A percentile compares a stretch with the other conserved stretches of the same genome.
phyloP scores from a whole-genome alignment of 106 monocot genomes.

The Dendrobium huoshanense region DNA sequence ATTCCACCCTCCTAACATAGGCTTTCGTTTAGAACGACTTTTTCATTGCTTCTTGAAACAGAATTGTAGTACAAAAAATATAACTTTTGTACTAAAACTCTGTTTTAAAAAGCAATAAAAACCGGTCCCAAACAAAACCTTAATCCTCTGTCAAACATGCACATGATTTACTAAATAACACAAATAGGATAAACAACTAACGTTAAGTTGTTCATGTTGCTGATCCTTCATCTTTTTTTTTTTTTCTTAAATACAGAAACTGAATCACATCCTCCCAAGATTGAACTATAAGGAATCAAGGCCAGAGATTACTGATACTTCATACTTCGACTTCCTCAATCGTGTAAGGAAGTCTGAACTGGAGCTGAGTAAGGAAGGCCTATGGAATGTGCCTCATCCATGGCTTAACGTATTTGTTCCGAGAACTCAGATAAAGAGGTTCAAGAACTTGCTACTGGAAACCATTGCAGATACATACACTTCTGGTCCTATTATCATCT shows the following conservation, averaged over 20 bases:
- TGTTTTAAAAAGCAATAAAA: too few relatives aligned
- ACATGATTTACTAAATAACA: too few relatives aligned
- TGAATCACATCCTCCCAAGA: conserved; percentile 8
- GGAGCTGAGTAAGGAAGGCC: conserved; percentile 20
- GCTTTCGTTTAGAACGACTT: too few relatives aligned
- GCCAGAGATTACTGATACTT: background rate
- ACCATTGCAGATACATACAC: conserved; percentile 15
- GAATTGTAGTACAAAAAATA: too few relatives aligned
- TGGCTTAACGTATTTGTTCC: conserved; percentile 57
- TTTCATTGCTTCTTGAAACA: too few relatives aligned
- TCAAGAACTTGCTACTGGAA: conserved; percentile 18
- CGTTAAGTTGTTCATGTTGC: too few relatives aligned
- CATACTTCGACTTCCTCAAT: conserved; percentile 38
- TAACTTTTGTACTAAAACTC: too few relatives aligned
- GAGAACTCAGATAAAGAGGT: conserved; percentile 6
- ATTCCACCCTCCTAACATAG: too few relatives aligned
- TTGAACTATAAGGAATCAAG: background rate
- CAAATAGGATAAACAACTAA: too few relatives aligned
- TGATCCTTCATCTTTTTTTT: too few relatives aligned
- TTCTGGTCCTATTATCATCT: conserved; percentile 31
- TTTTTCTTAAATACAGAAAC: background rate
- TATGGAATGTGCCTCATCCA: conserved; percentile 58
- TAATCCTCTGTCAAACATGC: too few relatives aligned
- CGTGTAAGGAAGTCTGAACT: conserved; percentile 34
- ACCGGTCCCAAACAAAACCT: too few relatives aligned